Evolutionary conservation across 306 rosid species (phyloP), one percentile per base, ranked within the genome.

Genomic region (Casuarina equisetifolia): DNA sequence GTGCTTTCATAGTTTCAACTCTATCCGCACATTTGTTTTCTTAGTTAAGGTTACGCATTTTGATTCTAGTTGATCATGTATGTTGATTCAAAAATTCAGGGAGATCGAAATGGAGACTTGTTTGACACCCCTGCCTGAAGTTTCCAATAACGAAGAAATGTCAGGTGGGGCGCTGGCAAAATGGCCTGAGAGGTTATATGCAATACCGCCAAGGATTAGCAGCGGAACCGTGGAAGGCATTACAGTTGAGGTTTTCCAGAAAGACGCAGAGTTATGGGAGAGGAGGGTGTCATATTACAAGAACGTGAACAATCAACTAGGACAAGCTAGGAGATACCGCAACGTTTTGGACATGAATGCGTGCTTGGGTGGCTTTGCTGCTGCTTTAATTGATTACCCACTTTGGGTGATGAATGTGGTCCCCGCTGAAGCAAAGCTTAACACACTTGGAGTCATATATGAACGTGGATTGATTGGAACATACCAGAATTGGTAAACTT

Each of bases 331-430:
- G 25, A 84, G 97, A 66, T 94, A 91, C 74, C 84, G 97, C 11
- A 94, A 94, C 72, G 49, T 94, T 78, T 68, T 91, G 48, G 98
- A 91, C 80, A 94, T 94, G 98, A 94, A 94, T 74, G 90, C 96
- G 49, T 50, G 75, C 79, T 80, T 90, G 82, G 98, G 97, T 79
- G 97, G 98, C 48, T 94, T 94, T 77, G 94, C 96, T 2, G 90
- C 96, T 72, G 84, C 93, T 35, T 81, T 90, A 0, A 69, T 82
- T 75, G 79, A 90, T 4, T 79, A 77, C 17, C 98, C 97, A 17
- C 89, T 90, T 69, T 94, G 98, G 97, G 97, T 90, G 74, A 90
- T 94, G 98, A 94, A 94, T 74, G 91, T 90, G 48, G 94, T 91
- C 71, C 98, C 98, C 45, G 84, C 85, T 6, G 87, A 90, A 1